Conservation (phyloP, 495 filamentous ascomycete genomes). For the Penicillium egyptiacum region DNA sequence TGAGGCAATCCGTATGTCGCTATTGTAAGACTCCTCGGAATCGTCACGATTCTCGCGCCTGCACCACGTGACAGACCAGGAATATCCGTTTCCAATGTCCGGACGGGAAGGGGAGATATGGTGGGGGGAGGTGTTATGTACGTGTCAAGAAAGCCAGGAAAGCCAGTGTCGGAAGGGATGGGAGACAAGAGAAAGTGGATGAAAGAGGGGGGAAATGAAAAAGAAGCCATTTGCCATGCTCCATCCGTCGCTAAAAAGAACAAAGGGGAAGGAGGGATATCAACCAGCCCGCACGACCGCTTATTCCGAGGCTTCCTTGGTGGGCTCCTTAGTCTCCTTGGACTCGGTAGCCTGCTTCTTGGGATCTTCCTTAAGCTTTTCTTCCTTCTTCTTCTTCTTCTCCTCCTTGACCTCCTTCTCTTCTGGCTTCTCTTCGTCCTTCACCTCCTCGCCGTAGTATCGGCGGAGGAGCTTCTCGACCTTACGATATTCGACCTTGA, state of each 20-base stretch:
- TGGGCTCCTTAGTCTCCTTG: conserved; percentile 16
- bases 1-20: conserved; percentile 15
- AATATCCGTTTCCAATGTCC: conserved; percentile 9
- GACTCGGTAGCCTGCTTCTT: conserved; percentile 11
- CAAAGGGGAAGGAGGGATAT: conserved; percentile 14
- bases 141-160: conserved; percentile 10
- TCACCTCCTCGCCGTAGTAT: conserved; percentile 62
- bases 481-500: conserved; percentile 75
- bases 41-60: conserved; percentile 19
- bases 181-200: background rate
- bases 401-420: conserved; percentile 13
- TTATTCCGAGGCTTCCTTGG: conserved; percentile 11
- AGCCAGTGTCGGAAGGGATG: background rate
- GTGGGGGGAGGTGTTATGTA: conserved; percentile 23
- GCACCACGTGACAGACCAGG: conserved; percentile 15
- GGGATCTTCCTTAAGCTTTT: conserved; percentile 10
- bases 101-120: conserved; percentile 1
- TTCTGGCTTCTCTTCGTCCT: conserved; percentile 20
- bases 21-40: conserved; percentile 17
- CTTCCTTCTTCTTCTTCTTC: conserved; percentile 12
- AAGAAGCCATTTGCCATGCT: conserved; percentile 30
- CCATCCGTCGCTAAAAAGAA: conserved; percentile 35
- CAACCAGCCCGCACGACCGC: conserved; percentile 13
- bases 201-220: conserved; percentile 4
- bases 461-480: conserved; percentile 68